A percentile compares a stretch with the other conserved stretches of the same genome.
phyloP scores from a whole-genome alignment of 345 rosid genomes.

The Turritis glabra region DNA sequence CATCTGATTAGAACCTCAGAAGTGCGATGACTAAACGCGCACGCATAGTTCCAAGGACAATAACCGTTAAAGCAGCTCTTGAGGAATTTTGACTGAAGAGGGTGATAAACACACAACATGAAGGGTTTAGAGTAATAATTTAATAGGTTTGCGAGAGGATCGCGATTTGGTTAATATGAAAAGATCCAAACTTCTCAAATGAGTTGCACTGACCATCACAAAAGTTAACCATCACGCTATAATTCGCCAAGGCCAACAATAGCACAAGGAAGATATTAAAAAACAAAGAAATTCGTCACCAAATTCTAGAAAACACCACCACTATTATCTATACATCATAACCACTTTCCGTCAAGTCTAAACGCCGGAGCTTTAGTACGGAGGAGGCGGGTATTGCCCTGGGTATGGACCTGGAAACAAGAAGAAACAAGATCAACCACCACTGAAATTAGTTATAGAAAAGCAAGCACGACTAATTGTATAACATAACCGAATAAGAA shows the following conservation, averaged over 20 bases:
- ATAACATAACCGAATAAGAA: neutral
- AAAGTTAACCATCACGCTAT: conserved; percentile 18
- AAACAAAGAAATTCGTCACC: neutral
- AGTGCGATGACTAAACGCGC: neutral
- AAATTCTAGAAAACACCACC: conserved; percentile 25
- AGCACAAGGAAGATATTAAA: neutral
- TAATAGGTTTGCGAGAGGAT: neutral
- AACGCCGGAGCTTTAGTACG: conserved; percentile 42
- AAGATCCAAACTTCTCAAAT: conserved; percentile 18
- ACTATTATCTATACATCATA: conserved; percentile 21
- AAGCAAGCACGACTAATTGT: neutral
- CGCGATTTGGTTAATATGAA: neutral
- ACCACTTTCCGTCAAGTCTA: neutral
- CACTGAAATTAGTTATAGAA: neutral
- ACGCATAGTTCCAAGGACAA: neutral
- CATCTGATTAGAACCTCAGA: conserved; percentile 1
- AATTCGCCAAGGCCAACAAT: conserved; percentile 1
- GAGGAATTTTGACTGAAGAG: too few relatives aligned
- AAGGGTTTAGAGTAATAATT: neutral
- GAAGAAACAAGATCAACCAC: neutral
- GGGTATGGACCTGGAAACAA: conserved; percentile 54
- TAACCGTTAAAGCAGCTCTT: neutral
- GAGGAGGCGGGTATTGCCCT: conserved; percentile 63
- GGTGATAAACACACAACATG: neutral
- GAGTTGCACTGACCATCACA: neutral